phyloP scores from a whole-genome alignment of 2,329 filamentous ascomycete species.

The Hymenoscyphus infarciens region DNA sequence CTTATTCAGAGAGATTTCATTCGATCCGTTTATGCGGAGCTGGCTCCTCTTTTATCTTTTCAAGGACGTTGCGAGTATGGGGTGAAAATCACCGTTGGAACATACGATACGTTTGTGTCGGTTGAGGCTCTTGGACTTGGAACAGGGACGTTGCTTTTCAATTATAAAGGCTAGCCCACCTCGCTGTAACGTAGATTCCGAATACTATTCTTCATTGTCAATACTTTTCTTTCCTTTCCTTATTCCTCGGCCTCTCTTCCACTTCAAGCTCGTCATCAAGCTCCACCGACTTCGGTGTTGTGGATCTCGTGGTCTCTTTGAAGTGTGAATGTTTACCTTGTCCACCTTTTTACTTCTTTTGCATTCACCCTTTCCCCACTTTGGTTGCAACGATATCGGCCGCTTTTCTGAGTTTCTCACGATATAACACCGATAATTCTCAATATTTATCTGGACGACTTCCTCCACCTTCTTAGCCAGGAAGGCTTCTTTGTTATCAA shows the following conservation, averaged over 20 bases:
- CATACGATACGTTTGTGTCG: not conserved
- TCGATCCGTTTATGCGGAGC: not conserved
- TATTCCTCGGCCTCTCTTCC: not conserved
- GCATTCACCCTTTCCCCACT: not conserved
- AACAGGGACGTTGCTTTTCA: not conserved
- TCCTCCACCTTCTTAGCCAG: not conserved
- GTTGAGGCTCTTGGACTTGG: not conserved
- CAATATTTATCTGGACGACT: not conserved
- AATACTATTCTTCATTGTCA: not conserved
- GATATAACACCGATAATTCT: not conserved
- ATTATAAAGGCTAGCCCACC: not conserved
- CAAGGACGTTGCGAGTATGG: not conserved
- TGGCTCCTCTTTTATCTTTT: not conserved
- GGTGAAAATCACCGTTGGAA: not conserved
- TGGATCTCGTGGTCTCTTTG: not conserved
- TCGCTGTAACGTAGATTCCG: not conserved
- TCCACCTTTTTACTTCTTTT: not conserved
- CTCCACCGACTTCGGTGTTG: not conserved
- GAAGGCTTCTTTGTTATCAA: not conserved
- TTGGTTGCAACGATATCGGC: not conserved
- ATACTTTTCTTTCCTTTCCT: constrained; percentile 1
- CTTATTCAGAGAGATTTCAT: not conserved
- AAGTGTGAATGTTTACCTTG: not conserved
- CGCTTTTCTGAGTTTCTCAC: not conserved
- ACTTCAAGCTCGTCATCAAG: not conserved